Evolutionary conservation across 169 alveolate genomes (phyloP).

Genomic region (Amoebophrya sp.): DNA sequence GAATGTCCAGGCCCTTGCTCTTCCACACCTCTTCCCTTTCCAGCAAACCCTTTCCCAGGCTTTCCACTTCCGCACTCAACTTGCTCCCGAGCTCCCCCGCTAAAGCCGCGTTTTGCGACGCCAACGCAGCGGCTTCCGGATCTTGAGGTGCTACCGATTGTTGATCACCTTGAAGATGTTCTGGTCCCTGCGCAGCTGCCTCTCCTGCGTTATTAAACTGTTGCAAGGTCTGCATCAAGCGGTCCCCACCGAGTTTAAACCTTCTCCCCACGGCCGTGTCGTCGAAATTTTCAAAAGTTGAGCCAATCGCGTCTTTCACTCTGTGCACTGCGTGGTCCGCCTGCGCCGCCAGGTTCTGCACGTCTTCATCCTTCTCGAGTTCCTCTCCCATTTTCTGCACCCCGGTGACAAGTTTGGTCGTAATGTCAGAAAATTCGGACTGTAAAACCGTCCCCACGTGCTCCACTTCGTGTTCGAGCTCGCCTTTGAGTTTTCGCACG

Average conservation of each 20-base stretch:
- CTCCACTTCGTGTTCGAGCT: not conserved
- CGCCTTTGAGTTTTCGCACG: not conserved
- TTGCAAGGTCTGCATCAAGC: not conserved
- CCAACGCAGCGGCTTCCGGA: too few species aligned
- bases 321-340: not conserved
- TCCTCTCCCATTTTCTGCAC: not conserved
- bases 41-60: not conserved
- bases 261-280: not conserved
- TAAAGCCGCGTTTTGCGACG: too few species aligned
- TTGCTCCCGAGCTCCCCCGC: not conserved
- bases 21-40: not conserved
- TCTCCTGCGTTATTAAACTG: not conserved
- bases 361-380: not conserved
- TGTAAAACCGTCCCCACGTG: not conserved
- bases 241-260: not conserved
- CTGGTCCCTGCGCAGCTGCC: not conserved
- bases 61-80: not conserved
- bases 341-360: not conserved
- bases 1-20: not conserved
- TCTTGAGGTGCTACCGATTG: too few species aligned
- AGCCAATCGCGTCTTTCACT: not conserved
- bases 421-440: not conserved
- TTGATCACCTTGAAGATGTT: not conserved
- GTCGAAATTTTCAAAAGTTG: not conserved
- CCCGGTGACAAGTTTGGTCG: not conserved